These are phyloP conservation scores for Tolypocladium ovalisporum DNA, from an alignment of 2,329 filamentous ascomycete genomes.

Conservation along the genomic window DNA sequence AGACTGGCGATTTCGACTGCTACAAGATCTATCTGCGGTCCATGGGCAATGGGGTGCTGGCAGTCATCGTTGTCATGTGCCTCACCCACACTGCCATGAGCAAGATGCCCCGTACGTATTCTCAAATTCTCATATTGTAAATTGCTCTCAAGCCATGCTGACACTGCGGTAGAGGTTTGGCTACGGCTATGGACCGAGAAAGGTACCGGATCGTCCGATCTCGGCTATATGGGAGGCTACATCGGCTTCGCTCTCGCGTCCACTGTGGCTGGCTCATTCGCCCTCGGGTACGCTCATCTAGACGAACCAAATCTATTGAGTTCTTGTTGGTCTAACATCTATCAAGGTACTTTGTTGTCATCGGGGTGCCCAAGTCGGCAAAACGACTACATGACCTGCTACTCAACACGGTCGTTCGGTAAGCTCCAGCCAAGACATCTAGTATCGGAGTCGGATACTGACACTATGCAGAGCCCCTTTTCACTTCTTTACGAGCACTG, in stretches of 20 bases:
- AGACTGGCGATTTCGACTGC: background rate
- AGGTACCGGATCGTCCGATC: background rate
- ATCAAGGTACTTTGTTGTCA: background rate
- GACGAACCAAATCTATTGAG: background rate
- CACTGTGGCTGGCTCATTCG: background rate
- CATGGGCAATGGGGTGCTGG: background rate
- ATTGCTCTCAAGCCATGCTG: background rate
- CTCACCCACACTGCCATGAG: background rate
- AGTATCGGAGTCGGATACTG: background rate
- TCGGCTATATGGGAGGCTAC: background rate
- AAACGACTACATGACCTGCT: background rate
- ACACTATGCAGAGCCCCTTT: background rate
- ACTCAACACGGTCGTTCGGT: background rate
- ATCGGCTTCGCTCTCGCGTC: background rate
- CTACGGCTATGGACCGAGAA: background rate
- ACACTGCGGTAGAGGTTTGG: background rate
- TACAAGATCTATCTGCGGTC: background rate
- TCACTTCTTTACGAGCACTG: background rate
- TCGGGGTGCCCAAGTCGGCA: background rate
- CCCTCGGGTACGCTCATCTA: background rate
- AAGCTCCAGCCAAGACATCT: background rate
- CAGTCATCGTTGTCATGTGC: background rate
- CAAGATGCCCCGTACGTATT: background rate
- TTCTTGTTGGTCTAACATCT: background rate
- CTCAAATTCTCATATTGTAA: no score